A percentile compares a stretch with the other conserved stretches of the same genome.
Conservation (phyloP, 345 rosid species). For the Arabidopsis thaliana region TAIR10.1 NC_003076.8:18760501-18761000, state of each 20-base stretch:
- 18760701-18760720: no score
- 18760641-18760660: no score
- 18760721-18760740: not conserved
- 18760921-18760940: fast-evolving
- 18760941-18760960: not conserved
- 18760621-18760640: no score
- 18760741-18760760: conserved; percentile 26
- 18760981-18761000: not conserved
- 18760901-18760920: not conserved
- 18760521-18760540: not conserved
- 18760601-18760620: no score
- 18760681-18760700: no score
- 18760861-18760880: not conserved
- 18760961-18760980: not conserved
- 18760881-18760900: not conserved
- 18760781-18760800: not conserved
- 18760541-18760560: not conserved
- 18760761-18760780: conserved; percentile 9
- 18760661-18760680: no score
- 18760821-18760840: conserved; percentile 18
- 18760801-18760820: not conserved
- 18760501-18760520: not conserved
- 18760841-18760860: not conserved
- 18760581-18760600: not conserved
- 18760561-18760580: not conserved